Base-by-base conservation (phyloP, 163 green algal genomes). In the Volvox carteri region DNA sequence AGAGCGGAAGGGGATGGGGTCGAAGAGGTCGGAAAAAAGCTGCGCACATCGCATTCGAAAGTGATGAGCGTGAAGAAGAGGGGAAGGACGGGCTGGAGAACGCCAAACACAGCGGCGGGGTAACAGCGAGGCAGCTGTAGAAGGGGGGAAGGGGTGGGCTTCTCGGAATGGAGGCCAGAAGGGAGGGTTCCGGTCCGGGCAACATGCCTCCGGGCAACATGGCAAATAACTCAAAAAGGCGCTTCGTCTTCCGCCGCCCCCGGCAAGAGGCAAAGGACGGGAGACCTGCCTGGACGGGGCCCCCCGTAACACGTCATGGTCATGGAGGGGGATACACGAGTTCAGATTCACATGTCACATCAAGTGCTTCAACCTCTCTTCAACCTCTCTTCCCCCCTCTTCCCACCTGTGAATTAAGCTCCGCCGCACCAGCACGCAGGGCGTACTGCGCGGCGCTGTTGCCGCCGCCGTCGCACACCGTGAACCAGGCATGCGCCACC, bases 401-500 rank as follows among this genome's bases (percentile, higher is more conserved):
- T 41, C 78, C 19, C 42, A 86, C 78, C 78, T 78, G 78, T 58
- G 76, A 56, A 42, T 86, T 86, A 14, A 86, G 78, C 42, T 86
- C 58, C 14, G 21, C 60, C 5, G 28, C 19, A 21, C 78, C 78
- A 0, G 42, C 58, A 39, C 16, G 28, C 78, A 67, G 41, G 25
- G 78, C 56, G n/a, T 86, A 86, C 58, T 86, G 58, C 58, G 78
- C 78, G 1, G 78, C 58, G 42, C 42, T 86, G 18, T 7, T 48
- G n/a, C 78, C 60, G 28, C 41, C 78, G 14, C 2, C 42, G 78
- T 86, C 78, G 28, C 12, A 14, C 58, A 50, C 78, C 58, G 44
- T 39, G 60, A 86, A 86, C 78, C 78, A 86, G 41, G 78, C 78
- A 58, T 77, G 78, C 58, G 78, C 78, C 41, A n/a, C 78, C 56